Conservation (phyloP, 441 rosid genomes). For the Flueggea neowawraea region DNA sequence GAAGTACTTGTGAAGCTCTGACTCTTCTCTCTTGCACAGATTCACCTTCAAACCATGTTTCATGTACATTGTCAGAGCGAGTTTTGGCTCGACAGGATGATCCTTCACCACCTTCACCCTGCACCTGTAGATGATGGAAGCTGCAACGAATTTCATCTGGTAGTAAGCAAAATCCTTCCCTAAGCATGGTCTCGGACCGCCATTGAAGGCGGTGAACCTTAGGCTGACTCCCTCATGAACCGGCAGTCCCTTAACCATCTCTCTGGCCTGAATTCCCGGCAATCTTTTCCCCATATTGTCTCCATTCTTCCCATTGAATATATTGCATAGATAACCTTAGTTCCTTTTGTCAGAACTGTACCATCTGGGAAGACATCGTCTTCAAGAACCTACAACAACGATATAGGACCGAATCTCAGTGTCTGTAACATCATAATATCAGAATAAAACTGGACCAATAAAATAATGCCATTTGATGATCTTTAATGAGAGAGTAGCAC, state of each 20-base stretch:
- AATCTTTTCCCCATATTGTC: constrained; percentile 89
- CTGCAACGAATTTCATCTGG: constrained; percentile 78
- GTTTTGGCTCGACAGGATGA: constrained; percentile 67
- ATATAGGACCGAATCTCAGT: too few species aligned
- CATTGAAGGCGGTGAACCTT: constrained; percentile 90
- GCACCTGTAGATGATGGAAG: constrained; percentile 64
- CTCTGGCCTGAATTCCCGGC: constrained; percentile 80
- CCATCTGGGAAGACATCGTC: constrained; percentile 92
- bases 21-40: constrained; percentile 28
- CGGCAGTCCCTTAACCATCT: constrained; percentile 83
- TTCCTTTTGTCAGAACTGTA: constrained; percentile 67
- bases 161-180: constrained; percentile 93
- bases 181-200: constrained; percentile 81
- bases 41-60: constrained; percentile 77
- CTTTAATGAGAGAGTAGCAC: too few species aligned
- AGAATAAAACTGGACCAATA: too few species aligned
- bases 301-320: constrained; percentile 95
- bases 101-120: constrained; percentile 46
- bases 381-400: constrained; percentile 50
- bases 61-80: constrained; percentile 95
- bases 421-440: too few species aligned
- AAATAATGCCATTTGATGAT: too few species aligned
- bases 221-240: constrained; percentile 79
- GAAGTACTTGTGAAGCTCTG: too few species aligned
- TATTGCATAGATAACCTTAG: constrained; percentile 80